Conservation (phyloP, 2,329 filamentous ascomycete genomes). For the Aspergillus sp. region DNA sequence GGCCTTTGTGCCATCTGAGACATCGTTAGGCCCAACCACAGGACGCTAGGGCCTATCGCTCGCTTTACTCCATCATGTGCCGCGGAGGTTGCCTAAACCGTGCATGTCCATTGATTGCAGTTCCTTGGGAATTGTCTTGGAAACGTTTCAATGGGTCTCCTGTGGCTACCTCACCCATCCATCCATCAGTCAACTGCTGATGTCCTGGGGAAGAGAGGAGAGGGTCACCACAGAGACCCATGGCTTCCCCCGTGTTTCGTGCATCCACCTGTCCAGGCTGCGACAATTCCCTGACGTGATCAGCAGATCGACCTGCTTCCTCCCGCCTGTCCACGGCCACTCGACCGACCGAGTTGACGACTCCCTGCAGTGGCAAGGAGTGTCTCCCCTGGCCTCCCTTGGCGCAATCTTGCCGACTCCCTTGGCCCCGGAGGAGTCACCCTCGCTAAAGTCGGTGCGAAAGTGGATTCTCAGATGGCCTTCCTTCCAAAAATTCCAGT, state of each 20-base stretch:
- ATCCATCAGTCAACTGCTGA: not conserved
- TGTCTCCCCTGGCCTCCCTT: no score
- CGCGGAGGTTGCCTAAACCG: no score
- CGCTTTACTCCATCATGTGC: no score
- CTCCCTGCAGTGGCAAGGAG: no score
- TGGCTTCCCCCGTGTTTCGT: not conserved
- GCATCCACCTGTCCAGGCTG: constrained; percentile 1
- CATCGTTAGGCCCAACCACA: no score
- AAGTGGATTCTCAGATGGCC: not conserved
- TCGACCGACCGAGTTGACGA: not conserved
- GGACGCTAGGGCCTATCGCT: not conserved
- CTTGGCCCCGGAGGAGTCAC: no score
- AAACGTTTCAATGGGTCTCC: not conserved
- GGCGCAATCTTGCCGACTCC: no score
- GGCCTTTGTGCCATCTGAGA: no score
- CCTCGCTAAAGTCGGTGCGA: not conserved
- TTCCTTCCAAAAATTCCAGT: no score
- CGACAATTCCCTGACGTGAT: constrained; percentile 16
- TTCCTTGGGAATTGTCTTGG: not conserved
- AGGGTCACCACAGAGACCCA: not conserved
- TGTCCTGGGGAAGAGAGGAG: not conserved
- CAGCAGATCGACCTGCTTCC: constrained; percentile 6
- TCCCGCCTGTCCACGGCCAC: not conserved
- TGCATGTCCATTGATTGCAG: not conserved
- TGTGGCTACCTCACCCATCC: not conserved